Evolutionary conservation across 768 basidiomycete species (phyloP).

Genomic region (Tylopilus sp.): DNA sequence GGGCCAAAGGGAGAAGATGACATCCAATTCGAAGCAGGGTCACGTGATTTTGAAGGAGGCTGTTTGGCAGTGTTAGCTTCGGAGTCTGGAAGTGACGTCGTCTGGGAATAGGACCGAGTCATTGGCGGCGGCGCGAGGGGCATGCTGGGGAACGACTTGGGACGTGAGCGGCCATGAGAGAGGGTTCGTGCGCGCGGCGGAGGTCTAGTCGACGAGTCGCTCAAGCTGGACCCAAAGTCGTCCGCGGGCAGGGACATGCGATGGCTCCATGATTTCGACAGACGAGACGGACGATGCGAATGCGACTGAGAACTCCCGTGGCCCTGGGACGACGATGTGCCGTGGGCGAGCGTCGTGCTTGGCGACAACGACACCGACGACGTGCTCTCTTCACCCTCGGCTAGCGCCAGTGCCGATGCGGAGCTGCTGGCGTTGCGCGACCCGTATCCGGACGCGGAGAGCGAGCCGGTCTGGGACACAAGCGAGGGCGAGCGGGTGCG

Average conservation of each 20-base stretch:
- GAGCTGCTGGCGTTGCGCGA: slow-evolving; percentile 14
- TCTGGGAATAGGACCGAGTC: slow-evolving; percentile 16
- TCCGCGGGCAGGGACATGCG: slow-evolving; percentile 8
- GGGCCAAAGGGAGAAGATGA: slow-evolving; percentile 30
- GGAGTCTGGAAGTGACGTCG: not conserved
- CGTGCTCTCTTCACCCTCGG: slow-evolving; percentile 18
- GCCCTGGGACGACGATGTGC: slow-evolving; percentile 19
- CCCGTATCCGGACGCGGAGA: slow-evolving; percentile 14
- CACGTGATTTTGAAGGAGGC: slow-evolving; percentile 22
- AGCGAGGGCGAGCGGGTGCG: slow-evolving; percentile 15
- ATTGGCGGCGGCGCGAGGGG: slow-evolving; percentile 2
- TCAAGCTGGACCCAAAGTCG: not conserved
- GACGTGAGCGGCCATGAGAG: slow-evolving; percentile 18
- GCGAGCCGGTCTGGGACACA: slow-evolving; percentile 12
- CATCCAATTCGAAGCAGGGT: slow-evolving; percentile 27
- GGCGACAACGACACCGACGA: slow-evolving; percentile 21
- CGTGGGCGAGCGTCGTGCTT: slow-evolving; percentile 6
- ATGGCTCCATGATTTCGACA: slow-evolving; percentile 10
- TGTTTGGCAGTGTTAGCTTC: slow-evolving; percentile 12
- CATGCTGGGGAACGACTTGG: slow-evolving; percentile 9
- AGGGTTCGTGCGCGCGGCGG: slow-evolving; percentile 23
- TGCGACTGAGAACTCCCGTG: slow-evolving; percentile 2
- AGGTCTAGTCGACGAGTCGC: slow-evolving; percentile 3
- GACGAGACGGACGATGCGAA: slow-evolving; percentile 4
- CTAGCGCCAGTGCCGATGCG: slow-evolving; percentile 1